Base-by-base conservation (phyloP, 2,329 filamentous ascomycete species). In the Xylaria sp. region DNA sequence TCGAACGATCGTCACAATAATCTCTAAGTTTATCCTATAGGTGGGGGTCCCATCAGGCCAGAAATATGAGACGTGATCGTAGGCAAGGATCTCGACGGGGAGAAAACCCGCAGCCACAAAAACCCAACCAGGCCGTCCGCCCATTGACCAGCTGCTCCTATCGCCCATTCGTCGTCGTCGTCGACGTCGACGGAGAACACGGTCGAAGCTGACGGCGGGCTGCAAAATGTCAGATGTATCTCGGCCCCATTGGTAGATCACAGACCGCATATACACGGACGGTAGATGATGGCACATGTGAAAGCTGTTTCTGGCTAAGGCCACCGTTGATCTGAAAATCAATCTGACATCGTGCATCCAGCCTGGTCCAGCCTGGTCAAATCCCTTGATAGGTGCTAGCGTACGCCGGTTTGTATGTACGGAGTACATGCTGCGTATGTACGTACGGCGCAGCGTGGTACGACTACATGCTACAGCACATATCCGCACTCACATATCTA, bases 401-500 rank as follows among this genome's bases (percentile, higher is more conserved):
- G 57, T 59, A 64, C 60, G 54, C 57, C 52, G 57, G 24, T 21
- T 29, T 47, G 17, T 34, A 57, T 61, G 58, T 61, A 63, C 47
- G 59, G 55, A 52, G 60, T 60, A 68, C 50, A 48, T 48, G 52
- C 22, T 56, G 61, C 40, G 49, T 59, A 59, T 46, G 52, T 62
- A 60, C 59, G 50, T 57, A 56, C 57, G 60, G 62, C 61, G 59
- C 60, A 57, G 56, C 57, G 56, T 61, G 55, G 60, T 61, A 63
- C 62, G 61, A 66, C 64, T 63, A 54, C 59, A 56, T 18, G 58
- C 60, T 62, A 68, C 66, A 63, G 60, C 56, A 67, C 62, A 63
- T 69, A 69, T 65, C 66, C 66, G 66, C 66, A 68, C 66, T 66
- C 60, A 69, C 66, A 68, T 69, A 62, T 65, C 59, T 67, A 67